A percentile compares a stretch with the other conserved stretches of the same genome.
phyloP scores from a whole-genome alignment of 768 basidiomycete genomes.

The Cantharellus cinnabarinus region DNA sequence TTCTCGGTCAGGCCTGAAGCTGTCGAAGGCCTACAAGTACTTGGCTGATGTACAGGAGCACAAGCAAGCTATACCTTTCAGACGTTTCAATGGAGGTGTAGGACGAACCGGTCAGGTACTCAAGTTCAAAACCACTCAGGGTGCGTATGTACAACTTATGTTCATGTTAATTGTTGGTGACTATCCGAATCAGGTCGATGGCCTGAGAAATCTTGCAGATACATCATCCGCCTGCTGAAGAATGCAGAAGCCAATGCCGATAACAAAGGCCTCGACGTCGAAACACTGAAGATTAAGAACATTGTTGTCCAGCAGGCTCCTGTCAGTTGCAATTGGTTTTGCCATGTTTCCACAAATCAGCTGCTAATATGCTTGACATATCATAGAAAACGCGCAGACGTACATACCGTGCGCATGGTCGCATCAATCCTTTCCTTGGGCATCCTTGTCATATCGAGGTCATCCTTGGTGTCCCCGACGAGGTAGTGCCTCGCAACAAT shows the following conservation, averaged over 20 bases:
- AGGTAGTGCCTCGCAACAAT: conserved; percentile 80
- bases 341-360: neutral
- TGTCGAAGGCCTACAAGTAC: conserved; percentile 89
- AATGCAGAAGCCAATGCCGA: conserved; percentile 99
- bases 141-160: conserved; percentile 20
- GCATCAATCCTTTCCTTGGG: conserved; percentile 98
- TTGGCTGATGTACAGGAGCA: conserved; percentile 87
- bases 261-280: conserved; percentile 84
- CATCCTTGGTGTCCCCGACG: conserved; percentile 60
- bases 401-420: conserved; percentile 95
- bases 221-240: conserved; percentile 85
- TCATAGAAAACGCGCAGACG: conserved; percentile 89
- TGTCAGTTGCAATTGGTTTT: conserved; percentile 28
- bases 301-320: conserved; percentile 98
- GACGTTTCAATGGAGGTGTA: conserved; percentile 86
- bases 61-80: conserved; percentile 93
- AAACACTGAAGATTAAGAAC: conserved; percentile 86
- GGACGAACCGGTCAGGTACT: conserved; percentile 89
- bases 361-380: neutral
- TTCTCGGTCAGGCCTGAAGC: conserved; percentile 47
- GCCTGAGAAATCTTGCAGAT: conserved; percentile 97
- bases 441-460: conserved; percentile 94
- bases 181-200: conserved; percentile 57
- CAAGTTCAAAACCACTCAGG: conserved; percentile 91
- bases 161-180: neutral